These are phyloP conservation scores for Russula vinacea DNA, from an alignment of 768 basidiomycete species.

Conservation along the genomic window DNA sequence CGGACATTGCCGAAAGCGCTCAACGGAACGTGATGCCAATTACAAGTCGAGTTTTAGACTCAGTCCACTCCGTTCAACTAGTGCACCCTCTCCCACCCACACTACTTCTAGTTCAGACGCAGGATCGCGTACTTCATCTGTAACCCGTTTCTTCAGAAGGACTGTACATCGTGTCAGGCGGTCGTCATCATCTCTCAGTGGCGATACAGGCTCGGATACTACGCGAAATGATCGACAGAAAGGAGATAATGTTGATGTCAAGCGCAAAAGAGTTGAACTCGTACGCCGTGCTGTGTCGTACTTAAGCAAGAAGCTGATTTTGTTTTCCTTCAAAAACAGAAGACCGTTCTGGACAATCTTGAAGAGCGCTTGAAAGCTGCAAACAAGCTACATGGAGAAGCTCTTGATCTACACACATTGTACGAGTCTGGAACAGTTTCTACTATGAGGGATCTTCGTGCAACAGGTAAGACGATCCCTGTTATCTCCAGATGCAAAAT, in stretches of 20 bases:
- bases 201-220: slow-evolving; percentile 7
- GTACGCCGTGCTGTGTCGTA: slow-evolving; percentile 34
- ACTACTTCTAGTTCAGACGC: slow-evolving; percentile 37
- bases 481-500: neutral
- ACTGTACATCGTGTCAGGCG: slow-evolving; percentile 15
- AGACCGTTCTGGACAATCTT: neutral
- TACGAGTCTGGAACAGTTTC: neutral
- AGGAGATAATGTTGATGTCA: slow-evolving; percentile 23
- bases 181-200: slow-evolving; percentile 29
- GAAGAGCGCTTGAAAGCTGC: neutral
- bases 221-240: slow-evolving; percentile 30
- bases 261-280: slow-evolving; percentile 9
- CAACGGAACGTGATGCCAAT: slow-evolving; percentile 37
- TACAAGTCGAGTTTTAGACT: slow-evolving; percentile 24
- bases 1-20: no score
- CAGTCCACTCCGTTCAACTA: slow-evolving; percentile 26
- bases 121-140: slow-evolving; percentile 32
- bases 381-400: neutral
- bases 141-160: slow-evolving; percentile 28
- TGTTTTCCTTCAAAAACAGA: slow-evolving; percentile 36
- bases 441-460: neutral
- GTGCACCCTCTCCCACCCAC: slow-evolving; percentile 42
- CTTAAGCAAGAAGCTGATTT: slow-evolving; percentile 44
- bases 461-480: neutral
- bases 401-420: neutral